Base-by-base conservation (phyloP, 257 asterid species). In the Solanum medicagineum region DNA sequence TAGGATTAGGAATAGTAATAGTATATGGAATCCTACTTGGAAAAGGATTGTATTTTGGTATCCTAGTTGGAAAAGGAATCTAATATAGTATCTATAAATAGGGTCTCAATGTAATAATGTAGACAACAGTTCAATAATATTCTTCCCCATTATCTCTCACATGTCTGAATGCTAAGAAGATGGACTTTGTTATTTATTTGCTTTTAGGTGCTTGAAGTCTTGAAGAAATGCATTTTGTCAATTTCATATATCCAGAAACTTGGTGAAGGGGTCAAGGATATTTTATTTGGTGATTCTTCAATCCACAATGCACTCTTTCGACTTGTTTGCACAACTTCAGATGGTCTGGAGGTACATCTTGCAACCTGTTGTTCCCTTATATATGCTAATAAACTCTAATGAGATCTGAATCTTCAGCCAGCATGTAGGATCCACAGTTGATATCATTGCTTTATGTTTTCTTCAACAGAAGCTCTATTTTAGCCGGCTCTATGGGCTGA, bases 271-370 rank as follows among this genome's bases (percentile, higher is more conserved):
- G 89, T 93, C 89, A 89, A 87, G 83, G 94, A 92, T 91, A 89
- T 93, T 79, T 84, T 95, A 89, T 91, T 94, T 85, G 85, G 84
- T 88, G 98, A 97, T 91, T 91, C 97, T 86, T 97, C 98, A 85
- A 86, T 97, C 86, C 98, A 95, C 92, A 89, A 91, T 84, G 89
- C 92, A 36, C 92, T 97, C 85, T 92, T 91, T 84, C 97, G 94
- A 84, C 91, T 97, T 90, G 97, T 95, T 88, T 97, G 97, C 86
- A 92, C 91, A 7, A 95, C 97, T 87, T 57, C 95, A 29, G 90
- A 90, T 69, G 92, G 85, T 82, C 88, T 97, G 86, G 99, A 97
- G 99, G 99, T 96, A 85, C 85, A 83, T 17, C 59, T 86, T 85
- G 85, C 85, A 86, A 54, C 83, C 26, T 81, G 80, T 66, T 60